A percentile compares a stretch with the other conserved stretches of the same genome.
Conservation (phyloP, 208 protist species). For the Entamoeba dispar region DNA sequence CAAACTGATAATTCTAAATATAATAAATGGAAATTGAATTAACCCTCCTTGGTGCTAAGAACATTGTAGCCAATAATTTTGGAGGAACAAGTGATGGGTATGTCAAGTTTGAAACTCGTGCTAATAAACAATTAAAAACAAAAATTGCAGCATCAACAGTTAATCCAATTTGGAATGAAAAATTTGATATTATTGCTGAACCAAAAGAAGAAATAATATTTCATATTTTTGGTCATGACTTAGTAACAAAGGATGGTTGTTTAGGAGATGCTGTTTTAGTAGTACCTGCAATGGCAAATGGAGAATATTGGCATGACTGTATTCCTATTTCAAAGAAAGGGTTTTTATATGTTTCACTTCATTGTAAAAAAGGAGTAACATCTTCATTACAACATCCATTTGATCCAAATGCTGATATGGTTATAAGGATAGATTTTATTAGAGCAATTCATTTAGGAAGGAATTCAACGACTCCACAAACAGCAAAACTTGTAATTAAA, state of each 20-base stretch:
- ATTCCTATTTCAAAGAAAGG: not conserved
- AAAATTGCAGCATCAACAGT: not conserved
- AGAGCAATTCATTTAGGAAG: not conserved
- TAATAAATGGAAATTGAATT: not conserved
- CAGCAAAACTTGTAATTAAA: not conserved
- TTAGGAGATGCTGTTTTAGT: not conserved
- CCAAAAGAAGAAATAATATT: not conserved
- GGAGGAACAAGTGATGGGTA: not conserved
- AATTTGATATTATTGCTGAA: not conserved
- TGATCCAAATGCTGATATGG: not conserved
- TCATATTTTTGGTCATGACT: not conserved
- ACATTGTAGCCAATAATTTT: not conserved
- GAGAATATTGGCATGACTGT: not conserved
- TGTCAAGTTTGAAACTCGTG: not conserved
- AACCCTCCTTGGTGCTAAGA: not conserved
- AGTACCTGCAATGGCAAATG: not conserved
- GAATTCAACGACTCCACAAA: not conserved
- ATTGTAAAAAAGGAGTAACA: not conserved
- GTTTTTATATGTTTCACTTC: not conserved
- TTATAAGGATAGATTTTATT: not conserved
- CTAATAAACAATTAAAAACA: not conserved
- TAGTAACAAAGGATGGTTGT: not conserved
- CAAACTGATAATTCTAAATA: too few relatives aligned
- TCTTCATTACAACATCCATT: not conserved
- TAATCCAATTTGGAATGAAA: not conserved